Conservation (phyloP, 306 rosid genomes). For the Crotalaria pallida region DNA sequence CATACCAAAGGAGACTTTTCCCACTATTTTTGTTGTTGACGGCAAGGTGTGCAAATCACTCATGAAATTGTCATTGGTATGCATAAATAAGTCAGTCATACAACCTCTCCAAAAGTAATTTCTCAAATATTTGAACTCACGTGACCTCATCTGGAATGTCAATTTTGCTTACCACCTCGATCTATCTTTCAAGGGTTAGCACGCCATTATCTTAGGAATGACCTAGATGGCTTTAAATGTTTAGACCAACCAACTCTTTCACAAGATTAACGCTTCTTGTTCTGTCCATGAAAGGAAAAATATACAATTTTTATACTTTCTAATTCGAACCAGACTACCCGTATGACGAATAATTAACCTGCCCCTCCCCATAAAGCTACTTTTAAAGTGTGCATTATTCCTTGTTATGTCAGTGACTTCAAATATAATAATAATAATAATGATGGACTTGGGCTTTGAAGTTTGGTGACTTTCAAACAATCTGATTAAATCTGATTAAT, state of each 20-base stretch:
- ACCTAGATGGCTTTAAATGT: background rate
- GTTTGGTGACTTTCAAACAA: no score
- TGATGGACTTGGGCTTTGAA: no score
- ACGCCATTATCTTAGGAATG: background rate
- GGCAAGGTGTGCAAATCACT: no score
- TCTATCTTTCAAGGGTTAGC: background rate
- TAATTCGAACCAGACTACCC: background rate
- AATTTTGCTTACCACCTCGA: no score
- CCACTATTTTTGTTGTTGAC: no score
- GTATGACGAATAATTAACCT: background rate
- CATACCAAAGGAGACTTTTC: no score
- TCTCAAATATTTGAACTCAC: no score
- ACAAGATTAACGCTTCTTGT: background rate
- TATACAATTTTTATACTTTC: background rate
- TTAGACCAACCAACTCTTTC: background rate
- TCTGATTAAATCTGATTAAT: no score
- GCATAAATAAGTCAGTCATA: no score
- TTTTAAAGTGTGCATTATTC: background rate
- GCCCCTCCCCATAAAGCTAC: background rate
- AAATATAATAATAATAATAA: background rate
- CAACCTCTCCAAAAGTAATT: no score
- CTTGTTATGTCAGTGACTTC: background rate
- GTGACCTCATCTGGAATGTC: no score
- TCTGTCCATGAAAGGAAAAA: background rate
- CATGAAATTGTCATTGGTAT: no score